Base-by-base conservation (phyloP, 225 moss, liverwort and hornwort genomes). In the Pseudoscleropodium purum region DNA sequence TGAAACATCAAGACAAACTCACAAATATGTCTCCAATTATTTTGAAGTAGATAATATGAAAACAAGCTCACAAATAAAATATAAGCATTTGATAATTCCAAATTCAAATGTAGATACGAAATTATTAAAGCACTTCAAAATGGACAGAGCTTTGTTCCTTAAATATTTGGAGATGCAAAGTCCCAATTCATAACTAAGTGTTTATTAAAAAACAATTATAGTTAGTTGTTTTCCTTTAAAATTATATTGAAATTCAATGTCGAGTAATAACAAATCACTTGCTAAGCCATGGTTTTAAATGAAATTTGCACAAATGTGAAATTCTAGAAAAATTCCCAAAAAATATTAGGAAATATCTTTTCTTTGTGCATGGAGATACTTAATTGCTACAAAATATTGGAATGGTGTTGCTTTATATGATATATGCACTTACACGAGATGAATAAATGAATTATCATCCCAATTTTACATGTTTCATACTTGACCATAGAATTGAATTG, bases 171-270 rank as follows among this genome's bases (percentile, higher is more conserved):
- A 36, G 19, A 67, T 67, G 11, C 3, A 67, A 10, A 37, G 18
- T 9, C 3, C 19, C 20, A 36, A 67, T 36, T 67, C 11, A 67
- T 67, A 67, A 10, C 11, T 20, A 3, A 19, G 9, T 18, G 9
- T 33, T 20, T 36, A 19, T 67, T 37, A 36, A 36, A 36, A 67
- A 19, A 8, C 15, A 14, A 70, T 39, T 25, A 70, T 13, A 39
- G 0, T 21, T 21, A 13, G 4, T 23, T 13, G 1, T 7, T 25
- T 25, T 39, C 1, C 0, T 39, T 41, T 26, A 15, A 25, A 39
- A 41, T 0, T 25, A 26, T 15, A 7, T 21, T 39, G 8, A 26
- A 39, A 70, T 39, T 25, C 14, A 70, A 9, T 47, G 9, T 9
- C 47, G 10, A 47, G 47, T 47, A 47, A 47, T 47, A 47, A 47